These are phyloP conservation scores for Diplodia sapinea DNA, from an alignment of 2,329 filamentous ascomycete species.

Conservation along the genomic window DNA sequence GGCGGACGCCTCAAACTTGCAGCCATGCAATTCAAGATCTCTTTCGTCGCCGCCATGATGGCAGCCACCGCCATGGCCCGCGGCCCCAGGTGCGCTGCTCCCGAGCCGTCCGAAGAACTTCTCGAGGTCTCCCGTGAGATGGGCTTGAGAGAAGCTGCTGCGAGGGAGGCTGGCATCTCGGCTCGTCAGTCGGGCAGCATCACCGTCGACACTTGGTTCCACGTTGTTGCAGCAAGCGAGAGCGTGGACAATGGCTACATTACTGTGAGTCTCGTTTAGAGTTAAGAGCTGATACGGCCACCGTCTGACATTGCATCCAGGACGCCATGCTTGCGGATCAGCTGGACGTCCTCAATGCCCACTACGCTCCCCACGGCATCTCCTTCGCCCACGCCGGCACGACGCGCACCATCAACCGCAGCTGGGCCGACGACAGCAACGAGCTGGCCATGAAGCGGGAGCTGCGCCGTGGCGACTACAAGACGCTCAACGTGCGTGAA, in stretches of 20 bases:
- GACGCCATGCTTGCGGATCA: slow-evolving; percentile 48
- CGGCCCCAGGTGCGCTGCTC: background rate
- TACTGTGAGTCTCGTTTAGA: slow-evolving; percentile 20
- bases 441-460: slow-evolving; percentile 58
- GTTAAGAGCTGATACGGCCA: too few relatives aligned
- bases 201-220: slow-evolving; percentile 43
- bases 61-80: background rate
- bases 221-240: slow-evolving; percentile 40
- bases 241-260: slow-evolving; percentile 32
- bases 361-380: slow-evolving; percentile 59
- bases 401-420: slow-evolving; percentile 59
- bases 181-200: slow-evolving; percentile 30
- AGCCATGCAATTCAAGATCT: slow-evolving; percentile 13
- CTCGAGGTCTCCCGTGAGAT: slow-evolving; percentile 7
- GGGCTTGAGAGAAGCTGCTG: background rate
- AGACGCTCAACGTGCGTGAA: slow-evolving; percentile 57
- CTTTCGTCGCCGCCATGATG: slow-evolving; percentile 1
- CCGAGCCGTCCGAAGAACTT: background rate
- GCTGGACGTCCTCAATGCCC: slow-evolving; percentile 48
- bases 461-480: slow-evolving; percentile 61
- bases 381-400: slow-evolving; percentile 57
- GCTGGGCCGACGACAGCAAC: slow-evolving; percentile 58
- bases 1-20: background rate
- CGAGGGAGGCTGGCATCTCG: background rate
- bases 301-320: background rate